Conservation (phyloP, 2,329 filamentous ascomycete genomes). For the Epichloe elymi region DNA sequence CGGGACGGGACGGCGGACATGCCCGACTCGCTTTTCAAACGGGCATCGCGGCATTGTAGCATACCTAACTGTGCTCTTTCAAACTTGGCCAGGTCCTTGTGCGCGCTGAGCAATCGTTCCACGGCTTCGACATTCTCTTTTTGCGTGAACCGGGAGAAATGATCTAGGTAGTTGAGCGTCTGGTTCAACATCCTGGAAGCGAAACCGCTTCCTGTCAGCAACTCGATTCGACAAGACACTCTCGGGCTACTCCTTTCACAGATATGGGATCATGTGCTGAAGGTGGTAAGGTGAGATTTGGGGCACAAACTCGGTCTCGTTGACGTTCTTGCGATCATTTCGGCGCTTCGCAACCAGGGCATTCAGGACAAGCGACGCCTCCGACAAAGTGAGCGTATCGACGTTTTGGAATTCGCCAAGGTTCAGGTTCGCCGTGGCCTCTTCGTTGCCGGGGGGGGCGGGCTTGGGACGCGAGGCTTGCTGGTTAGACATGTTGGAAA, state of each 20-base stretch:
- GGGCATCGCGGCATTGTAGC: conserved; percentile 9
- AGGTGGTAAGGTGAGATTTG: not conserved
- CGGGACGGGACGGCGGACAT: no score
- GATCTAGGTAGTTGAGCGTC: conserved; percentile 83
- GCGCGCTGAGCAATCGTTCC: conserved; percentile 68
- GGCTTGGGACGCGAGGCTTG: conserved; percentile 55
- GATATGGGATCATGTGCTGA: no score
- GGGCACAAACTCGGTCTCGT: conserved; percentile 62
- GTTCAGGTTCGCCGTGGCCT: conserved; percentile 67
- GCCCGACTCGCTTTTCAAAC: no score
- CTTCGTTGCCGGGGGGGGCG: conserved; percentile 63
- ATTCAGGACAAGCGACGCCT: conserved; percentile 84
- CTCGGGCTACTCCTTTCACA: no score
- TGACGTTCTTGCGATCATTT: conserved; percentile 67
- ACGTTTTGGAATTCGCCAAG: conserved; percentile 91
- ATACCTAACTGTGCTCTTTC: conserved; percentile 84
- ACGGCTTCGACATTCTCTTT: conserved; percentile 93
- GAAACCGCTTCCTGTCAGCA: conserved; percentile 4
- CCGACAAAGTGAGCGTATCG: conserved; percentile 81
- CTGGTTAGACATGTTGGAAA: conserved; percentile 19
- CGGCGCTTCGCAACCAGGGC: conserved; percentile 72
- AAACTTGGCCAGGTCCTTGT: conserved; percentile 75
- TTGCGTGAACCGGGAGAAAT: conserved; percentile 91
- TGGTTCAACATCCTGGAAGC: conserved; percentile 58
- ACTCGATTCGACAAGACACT: not conserved